These are phyloP conservation scores for Myriosclerotinia scirpicola DNA, from an alignment of 2,329 filamentous ascomycete species.

Conservation along the genomic window DNA sequence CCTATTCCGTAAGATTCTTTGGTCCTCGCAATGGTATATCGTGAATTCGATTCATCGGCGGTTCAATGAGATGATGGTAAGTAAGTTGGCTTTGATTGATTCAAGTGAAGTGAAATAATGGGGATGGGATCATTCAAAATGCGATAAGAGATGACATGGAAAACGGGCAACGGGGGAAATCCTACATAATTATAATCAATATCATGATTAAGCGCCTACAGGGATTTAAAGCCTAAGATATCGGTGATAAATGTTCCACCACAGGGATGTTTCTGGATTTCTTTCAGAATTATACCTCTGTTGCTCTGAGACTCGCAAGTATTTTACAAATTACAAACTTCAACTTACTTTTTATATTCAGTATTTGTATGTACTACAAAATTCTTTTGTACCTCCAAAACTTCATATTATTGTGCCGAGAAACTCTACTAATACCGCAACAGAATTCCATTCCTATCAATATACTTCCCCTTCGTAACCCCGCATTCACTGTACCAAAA, in stretches of 20 bases:
- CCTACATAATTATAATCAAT: not conserved
- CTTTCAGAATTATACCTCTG: too few relatives aligned
- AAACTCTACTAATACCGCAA: not conserved
- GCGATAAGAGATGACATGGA: constrained; percentile 1
- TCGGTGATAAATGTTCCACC: constrained; percentile 9
- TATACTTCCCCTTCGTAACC: not conserved
- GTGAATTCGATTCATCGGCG: too few relatives aligned
- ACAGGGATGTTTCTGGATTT: constrained; percentile 5
- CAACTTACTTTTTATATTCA: not conserved
- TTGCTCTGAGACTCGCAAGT: too few relatives aligned
- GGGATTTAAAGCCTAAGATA: not conserved
- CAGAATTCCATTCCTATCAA: not conserved
- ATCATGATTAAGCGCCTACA: not conserved
- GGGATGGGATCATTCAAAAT: not conserved
- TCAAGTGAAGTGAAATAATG: not conserved
- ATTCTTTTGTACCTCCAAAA: not conserved
- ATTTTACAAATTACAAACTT: not conserved
- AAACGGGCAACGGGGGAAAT: not conserved
- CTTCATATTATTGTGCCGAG: not conserved
- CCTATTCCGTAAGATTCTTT: not conserved
- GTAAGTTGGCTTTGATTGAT: not conserved
- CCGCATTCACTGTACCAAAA: constrained; percentile 9
- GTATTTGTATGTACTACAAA: not conserved
- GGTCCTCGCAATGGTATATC: not conserved
- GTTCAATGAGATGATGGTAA: not conserved